Evolutionary conservation across 768 basidiomycete genomes (phyloP), one percentile per base, ranked within the genome.

Genomic region (Lepiota brunneoincarnata): DNA sequence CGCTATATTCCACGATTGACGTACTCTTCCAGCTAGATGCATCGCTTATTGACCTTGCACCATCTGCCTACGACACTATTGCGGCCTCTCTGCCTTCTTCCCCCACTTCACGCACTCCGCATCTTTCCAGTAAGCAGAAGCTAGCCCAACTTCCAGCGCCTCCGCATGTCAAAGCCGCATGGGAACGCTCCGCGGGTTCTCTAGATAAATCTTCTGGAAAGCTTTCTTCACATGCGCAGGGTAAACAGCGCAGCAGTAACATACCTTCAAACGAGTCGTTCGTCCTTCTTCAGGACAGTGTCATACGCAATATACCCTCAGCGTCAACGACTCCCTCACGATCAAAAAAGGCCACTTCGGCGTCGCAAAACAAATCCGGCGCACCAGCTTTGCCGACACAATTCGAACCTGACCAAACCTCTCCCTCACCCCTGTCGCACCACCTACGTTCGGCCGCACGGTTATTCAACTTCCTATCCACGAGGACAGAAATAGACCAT

Each of bases 51-150:
- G 89, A 93, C 65, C 75, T 96, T 51, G 83, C 89, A 4, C 92
- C 89, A 18, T 90, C 93, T 12, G 85, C 89, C 24, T 91, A 93
- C 70, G 91, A 93, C 66, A 85, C 90, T 75, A 86, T 96, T 59
- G 83, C 84, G 18, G 75, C 74, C 4, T 84, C 84, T 20, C 69
- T 91, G 15, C 86, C 89, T 36, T 77, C 82, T 12, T 72, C 82
- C 31, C 72, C 80, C 3, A 69, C 75, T 44, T 58, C 74, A 55
- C 44, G 41, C 36, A 26, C 28, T 10, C 53, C 45, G 7, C 59
- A 35, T 24, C 47, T 41, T 24, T 57, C 23, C 59, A 63, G 53
- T 18, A 28, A 24, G 23, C 60, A 78, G 65, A 78, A 75, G 66
- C 70, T 54, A 74, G 58, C 72, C 67, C 43, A 75, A 71, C 57